phyloP scores from a whole-genome alignment of 176 grass and related monocot genomes.

The Miscanthus lutarioriparius region DNA sequence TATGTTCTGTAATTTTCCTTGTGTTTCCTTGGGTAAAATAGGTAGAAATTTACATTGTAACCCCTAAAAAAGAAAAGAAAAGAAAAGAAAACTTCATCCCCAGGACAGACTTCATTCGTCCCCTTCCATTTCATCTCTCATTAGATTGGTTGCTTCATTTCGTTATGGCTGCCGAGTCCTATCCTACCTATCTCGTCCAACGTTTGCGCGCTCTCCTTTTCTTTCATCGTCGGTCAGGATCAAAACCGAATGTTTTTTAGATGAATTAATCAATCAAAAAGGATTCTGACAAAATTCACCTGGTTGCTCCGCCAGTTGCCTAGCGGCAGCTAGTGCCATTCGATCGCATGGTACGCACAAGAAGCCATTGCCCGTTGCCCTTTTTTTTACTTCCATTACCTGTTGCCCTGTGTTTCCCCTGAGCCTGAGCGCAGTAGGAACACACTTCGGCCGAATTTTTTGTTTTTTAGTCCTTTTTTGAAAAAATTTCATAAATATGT shows the following conservation, averaged over 20 bases:
- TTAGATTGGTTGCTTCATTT: background rate
- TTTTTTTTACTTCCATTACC: too few relatives aligned
- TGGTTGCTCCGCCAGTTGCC: background rate
- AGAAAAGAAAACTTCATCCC: too few relatives aligned
- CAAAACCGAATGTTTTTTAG: background rate
- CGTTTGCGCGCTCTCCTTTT: background rate
- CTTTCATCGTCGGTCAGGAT: background rate
- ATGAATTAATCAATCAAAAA: background rate
- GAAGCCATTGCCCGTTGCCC: background rate
- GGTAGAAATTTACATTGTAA: too few relatives aligned
- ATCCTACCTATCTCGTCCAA: slow-evolving; percentile 11
- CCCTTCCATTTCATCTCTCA: background rate
- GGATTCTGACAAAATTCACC: background rate
- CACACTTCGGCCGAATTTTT: slow-evolving; percentile 24
- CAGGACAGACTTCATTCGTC: background rate
- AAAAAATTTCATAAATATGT: too few relatives aligned
- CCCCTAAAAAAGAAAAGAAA: too few relatives aligned
- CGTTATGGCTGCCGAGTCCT: background rate
- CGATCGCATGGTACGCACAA: background rate
- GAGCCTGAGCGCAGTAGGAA: too few relatives aligned
- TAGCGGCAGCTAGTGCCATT: background rate
- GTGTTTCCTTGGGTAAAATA: too few relatives aligned
- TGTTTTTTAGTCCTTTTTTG: too few relatives aligned
- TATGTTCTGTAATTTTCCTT: too few relatives aligned
- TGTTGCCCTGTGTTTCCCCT: too few relatives aligned